Evolutionary conservation across 2,329 filamentous ascomycete species (phyloP), one percentile per base, ranked within the genome.

Genomic region (Plectosphaerella cucumerina): DNA sequence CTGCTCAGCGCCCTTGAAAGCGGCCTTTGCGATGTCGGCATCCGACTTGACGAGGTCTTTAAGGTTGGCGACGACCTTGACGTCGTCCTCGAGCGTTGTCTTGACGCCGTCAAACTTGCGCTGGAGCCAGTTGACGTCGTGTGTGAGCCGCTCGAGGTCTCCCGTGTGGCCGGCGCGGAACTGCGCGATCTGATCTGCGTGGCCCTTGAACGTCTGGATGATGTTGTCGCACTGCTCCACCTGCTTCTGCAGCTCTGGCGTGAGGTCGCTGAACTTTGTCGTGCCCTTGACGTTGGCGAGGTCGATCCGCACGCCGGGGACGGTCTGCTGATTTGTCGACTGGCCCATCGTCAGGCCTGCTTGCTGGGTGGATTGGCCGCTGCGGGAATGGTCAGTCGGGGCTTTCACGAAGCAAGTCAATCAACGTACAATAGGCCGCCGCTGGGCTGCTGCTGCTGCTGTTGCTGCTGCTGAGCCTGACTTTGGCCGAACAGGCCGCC

Each of bases 251-350:
- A 96, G 75, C 26, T 89, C 84, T 58, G 93, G 87, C 53, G 89
- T 84, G 23, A 96, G 85, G 67, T 96, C 93, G 64, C 91, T 90
- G 74, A 94, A 97, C 55, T 94, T 89, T 4, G 91, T 96, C 0
- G 92, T 96, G 15, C 88, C 87, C 48, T 90, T 84, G 53, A 97
- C 76, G 63, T 89, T 89, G 59, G 82, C 82, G 48, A 89, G 71
- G 67, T 94, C 89, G 60, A 96, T 88, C 61, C 88, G 86, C 17
- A 90, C 87, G 17, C 87, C 89, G 1, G 86, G 84, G 15, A 85
- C 77, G 14, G 74, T 76, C 58, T 80, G 77, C 56, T 80, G 77
- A 47, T 76, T 78, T 62, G 55, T 73, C 10, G 72, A 68, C 58
- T 80, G 78, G 50, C 77, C 78, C 65, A 82, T 73, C 31, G 69